Evolutionary conservation across 176 grass and related monocot species (phyloP), one percentile per base, ranked within the genome.

Genomic region (Phoenix roebelenii): DNA sequence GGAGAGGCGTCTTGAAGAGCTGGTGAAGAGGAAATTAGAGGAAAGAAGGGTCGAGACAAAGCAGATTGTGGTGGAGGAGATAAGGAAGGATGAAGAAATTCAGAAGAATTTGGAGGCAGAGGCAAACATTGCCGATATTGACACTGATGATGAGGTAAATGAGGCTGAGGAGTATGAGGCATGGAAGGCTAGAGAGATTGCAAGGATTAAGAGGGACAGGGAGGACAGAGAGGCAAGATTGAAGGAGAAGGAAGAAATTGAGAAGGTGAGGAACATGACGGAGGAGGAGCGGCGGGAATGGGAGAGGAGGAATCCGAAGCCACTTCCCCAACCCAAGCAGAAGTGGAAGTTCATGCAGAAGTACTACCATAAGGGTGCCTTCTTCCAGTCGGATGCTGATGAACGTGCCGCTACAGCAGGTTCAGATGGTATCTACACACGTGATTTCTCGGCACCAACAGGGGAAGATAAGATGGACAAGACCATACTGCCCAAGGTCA

Each of bases 321-420:
- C 59, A n/a, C 53, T 67, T 20, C 7, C 15, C 3, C 49, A 63
- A 12, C 55, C 22, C 4, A 95, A 95, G 23, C 83, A 90, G 61
- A 95, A 95, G 79, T 95, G 91, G 91, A 87, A 64, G 65, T 95
- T 90, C 28, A 95, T 95, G 91, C 91, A 95, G 63, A 95, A 95
- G 71, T 95, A 95, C 52, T 90, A 87, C 69, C 91, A 90, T 57
- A 96, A 90, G 79, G 91, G 91, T 49, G 91, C 91, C 4, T 96
- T 96, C 75, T 96, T 96, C 69, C 91, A 90, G 72, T 69, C 82
- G 16, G 44, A 76, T 1, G 22, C 65, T 79, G 86, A 96, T 68
- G 91, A 96, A 28, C 63, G 55, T 7, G 79, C 69, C 10, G 83
- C 82, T 10, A 79, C 80, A 30, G 83, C 69, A 63, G 71, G 61